Percentiles rank a stretch among this genome's conserved stretches.
phyloP scores from a whole-genome alignment of 1,139 yeast genomes.

The Pichia kudriavzevii region DNA sequence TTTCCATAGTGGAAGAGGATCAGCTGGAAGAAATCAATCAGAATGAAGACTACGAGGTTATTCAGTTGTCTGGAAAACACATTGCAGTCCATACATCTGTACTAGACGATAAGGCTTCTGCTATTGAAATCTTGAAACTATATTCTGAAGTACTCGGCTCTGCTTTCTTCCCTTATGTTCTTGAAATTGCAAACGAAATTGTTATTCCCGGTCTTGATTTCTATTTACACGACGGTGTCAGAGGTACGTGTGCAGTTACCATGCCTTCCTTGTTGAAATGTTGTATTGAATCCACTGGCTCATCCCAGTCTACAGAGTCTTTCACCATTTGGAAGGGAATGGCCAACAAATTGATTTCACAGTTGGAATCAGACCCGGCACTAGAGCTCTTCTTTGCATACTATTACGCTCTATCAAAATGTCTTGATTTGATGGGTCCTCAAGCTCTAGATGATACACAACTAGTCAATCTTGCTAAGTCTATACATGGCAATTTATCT shows the following conservation, averaged over 20 bases:
- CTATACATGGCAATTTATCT: conserved; percentile 53
- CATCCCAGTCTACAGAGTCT: conserved; percentile 46
- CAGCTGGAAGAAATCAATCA: conserved; percentile 76
- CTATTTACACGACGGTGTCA: conserved; percentile 88
- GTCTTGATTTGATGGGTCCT: conserved; percentile 61
- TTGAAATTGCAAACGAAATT: conserved; percentile 69
- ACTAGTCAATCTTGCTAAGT: conserved; percentile 48
- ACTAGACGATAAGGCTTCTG: conserved; percentile 85
- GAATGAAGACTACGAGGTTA: conserved; percentile 94
- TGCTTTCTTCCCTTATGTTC: conserved; percentile 76
- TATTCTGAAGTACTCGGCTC: conserved; percentile 83
- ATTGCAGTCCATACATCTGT: conserved; percentile 91
- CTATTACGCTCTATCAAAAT: conserved; percentile 64
- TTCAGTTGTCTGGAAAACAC: conserved; percentile 84
- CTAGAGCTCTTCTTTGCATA: conserved; percentile 76
- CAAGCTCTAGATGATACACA: conserved; percentile 52
- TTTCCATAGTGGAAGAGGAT: conserved; percentile 80
- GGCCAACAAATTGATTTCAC: conserved; percentile 59
- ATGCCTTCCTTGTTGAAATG: conserved; percentile 72
- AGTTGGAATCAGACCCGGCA: conserved; percentile 70
- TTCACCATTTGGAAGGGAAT: conserved; percentile 67
- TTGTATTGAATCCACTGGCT: conserved; percentile 53
- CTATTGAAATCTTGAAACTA: conserved; percentile 81
- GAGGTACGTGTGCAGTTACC: conserved; percentile 81
- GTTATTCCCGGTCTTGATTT: conserved; percentile 86